Base-by-base conservation (phyloP, 768 basidiomycete species). In the Termitomyces sp. region DNA sequence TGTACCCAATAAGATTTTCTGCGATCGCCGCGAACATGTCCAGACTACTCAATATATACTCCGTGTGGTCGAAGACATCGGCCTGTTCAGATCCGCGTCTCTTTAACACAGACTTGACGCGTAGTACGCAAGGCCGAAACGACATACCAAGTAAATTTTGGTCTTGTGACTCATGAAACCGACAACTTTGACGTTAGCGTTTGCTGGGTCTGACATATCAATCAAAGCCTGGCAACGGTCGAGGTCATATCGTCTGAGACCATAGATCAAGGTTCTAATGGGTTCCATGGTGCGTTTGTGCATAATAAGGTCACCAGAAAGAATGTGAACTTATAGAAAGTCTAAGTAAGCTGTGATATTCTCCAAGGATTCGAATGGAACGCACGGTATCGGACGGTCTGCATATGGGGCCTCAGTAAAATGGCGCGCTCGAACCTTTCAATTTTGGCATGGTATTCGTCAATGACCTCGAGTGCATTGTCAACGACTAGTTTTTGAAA, bases 41-140 rank as follows among this genome's bases (percentile, higher is more conserved):
- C 49, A 91, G 65, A 62, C 83, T 86, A 1, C 77, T 75, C 26
- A 91, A 66, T 36, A 87, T 83, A 58, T 86, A 86, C 55, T 90
- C 88, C 75, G 87, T 84, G 61, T 91, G 89, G 64, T 91, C 90
- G 58, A 81, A 77, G 2, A 89, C 86, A 65, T 90, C 88, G 10
- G 87, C 86, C 84, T 86, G 55, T 8, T 4, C 32, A 9, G 7
- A 53, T n/a, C 32, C 47, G 9, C 16, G 13, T 49, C 31, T 24
- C n/a, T 44, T 59, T n/a, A 55, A 55, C 22, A 20, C 18, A 39
- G 7, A 20, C 13, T 6, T 10, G 34, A 60, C 29, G 24, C 16
- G 22, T 9, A 34, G 20, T 46, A 46, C 46, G 18, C 5, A 55
- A 27, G 26, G 10, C 26, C 13, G n/a, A 13, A 37, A 41, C 18